These are phyloP conservation scores for Nitzschia sp. DNA, from an alignment of 108 stramenopile genomes.

Conservation along the genomic window DNA sequence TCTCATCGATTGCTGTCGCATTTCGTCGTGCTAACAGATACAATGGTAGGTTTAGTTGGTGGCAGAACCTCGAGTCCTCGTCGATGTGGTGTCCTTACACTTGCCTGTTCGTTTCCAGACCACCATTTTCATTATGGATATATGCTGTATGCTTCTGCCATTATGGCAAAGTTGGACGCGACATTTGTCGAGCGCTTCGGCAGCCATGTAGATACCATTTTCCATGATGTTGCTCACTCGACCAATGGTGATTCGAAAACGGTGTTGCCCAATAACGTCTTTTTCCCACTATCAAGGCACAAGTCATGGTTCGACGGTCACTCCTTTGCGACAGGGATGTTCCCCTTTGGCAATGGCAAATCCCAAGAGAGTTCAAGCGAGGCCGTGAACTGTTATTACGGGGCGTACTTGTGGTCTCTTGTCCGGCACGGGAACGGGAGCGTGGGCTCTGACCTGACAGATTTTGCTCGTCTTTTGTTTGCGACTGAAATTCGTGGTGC, in stretches of 20 bases:
- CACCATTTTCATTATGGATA: constrained; percentile 85
- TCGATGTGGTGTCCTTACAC: too few relatives aligned
- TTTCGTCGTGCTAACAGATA: constrained; percentile 17
- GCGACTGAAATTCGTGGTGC: constrained; percentile 87
- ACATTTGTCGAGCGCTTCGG: constrained; percentile 70
- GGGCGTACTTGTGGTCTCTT: constrained; percentile 87
- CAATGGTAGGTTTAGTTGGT: constrained; percentile 27
- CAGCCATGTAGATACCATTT: constrained; percentile 66
- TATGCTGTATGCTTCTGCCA: constrained; percentile 75
- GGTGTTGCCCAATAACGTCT: constrained; percentile 30
- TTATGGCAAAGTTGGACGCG: constrained; percentile 62
- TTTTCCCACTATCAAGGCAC: constrained; percentile 81
- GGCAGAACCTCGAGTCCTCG: neutral
- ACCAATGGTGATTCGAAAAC: constrained; percentile 47
- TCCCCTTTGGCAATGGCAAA: constrained; percentile 91
- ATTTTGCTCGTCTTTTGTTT: constrained; percentile 77
- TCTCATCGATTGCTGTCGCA: neutral
- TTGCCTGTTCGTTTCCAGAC: constrained; percentile 37
- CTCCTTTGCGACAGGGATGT: constrained; percentile 84
- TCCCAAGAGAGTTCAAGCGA: constrained; percentile 97
- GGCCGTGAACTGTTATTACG: constrained; percentile 96
- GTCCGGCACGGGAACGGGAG: constrained; percentile 60
- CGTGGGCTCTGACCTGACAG: constrained; percentile 46
- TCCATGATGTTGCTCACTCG: constrained; percentile 78
- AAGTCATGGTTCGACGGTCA: constrained; percentile 91